Evolutionary conservation across 179 eudicot species (phyloP).

Genomic region (Beta corolliflora): DNA sequence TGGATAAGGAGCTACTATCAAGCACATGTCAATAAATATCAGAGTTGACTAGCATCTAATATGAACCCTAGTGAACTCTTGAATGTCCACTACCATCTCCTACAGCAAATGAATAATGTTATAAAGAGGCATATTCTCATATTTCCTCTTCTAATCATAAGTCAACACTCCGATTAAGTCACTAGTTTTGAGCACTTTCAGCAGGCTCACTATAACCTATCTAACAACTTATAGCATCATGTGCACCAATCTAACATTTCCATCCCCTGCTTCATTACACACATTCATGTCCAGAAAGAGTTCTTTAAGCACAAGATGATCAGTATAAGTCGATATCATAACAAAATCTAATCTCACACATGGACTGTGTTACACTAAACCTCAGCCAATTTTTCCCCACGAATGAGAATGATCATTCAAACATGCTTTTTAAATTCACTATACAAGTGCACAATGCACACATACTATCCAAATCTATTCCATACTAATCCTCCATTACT

Average conservation of each 20-base stretch:
- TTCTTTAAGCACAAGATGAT: background rate
- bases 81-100: background rate
- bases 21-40: background rate
- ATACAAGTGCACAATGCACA: background rate
- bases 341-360: too few relatives aligned
- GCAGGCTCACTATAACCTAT: background rate
- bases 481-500: background rate
- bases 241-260: background rate
- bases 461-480: background rate
- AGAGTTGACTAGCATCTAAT: background rate
- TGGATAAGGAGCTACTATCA: background rate
- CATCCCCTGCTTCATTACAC: background rate
- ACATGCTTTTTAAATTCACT: background rate
- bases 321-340: background rate
- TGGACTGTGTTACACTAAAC: background rate
- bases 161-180: background rate
- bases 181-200: background rate
- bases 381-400: background rate
- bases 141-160: background rate
- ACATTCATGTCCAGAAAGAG: background rate
- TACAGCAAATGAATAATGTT: too few relatives aligned
- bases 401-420: background rate
- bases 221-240: background rate
- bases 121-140: background rate
- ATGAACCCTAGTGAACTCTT: background rate